Base-by-base conservation (phyloP, 352 stramenopile genomes). In the Phytophthora rubi region DNA sequence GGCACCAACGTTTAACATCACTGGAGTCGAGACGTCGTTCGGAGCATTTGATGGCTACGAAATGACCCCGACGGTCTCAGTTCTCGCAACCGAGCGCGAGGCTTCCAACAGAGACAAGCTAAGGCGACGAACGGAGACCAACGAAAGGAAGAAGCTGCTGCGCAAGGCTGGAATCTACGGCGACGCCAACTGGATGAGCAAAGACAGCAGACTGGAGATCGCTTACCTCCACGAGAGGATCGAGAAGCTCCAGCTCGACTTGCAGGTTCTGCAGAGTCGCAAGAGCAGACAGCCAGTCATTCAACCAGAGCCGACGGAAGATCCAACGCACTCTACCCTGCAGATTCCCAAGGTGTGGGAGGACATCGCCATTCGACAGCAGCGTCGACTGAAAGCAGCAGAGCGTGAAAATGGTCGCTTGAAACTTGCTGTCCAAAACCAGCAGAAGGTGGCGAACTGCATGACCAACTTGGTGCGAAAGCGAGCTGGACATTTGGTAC, bases 191-290 rank as follows among this genome's bases (percentile, higher is more conserved):
- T 65, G 68, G 30, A 70, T 73, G 62, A 70, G 71, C 42, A 73
- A 76, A 42, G 68, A 79, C 47, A 71, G 63, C 49, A 85, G 86
- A 67, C 79, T 92, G 18, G 86, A 94, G 23, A 80, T 86, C 16
- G 66, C 68, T 8, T 93, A 93, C 65, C 59, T 94, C 9, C 88
- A 85, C 32, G 71, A 91, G 47, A 83, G 86, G 42, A 79, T 84
- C 10, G 81, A 90, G n/a, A 82, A 90, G 42, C 48, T 54, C 4
- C 48, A 54, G 48, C 48, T 54, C 23, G 48, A 54, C 64, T 55
- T 92, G 39, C 80, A 74, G 12, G 81, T 78, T 44, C 52, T 91
- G 28, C 57, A 75, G 51, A 68, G 33, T 59, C 68, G 58, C 57
- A 75, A 64, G 53, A 49, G n/a, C 52, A 68, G 61, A 57, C 49